These are phyloP conservation scores for Xylaria grammica DNA, from an alignment of 495 filamentous ascomycete species.

Conservation along the genomic window DNA sequence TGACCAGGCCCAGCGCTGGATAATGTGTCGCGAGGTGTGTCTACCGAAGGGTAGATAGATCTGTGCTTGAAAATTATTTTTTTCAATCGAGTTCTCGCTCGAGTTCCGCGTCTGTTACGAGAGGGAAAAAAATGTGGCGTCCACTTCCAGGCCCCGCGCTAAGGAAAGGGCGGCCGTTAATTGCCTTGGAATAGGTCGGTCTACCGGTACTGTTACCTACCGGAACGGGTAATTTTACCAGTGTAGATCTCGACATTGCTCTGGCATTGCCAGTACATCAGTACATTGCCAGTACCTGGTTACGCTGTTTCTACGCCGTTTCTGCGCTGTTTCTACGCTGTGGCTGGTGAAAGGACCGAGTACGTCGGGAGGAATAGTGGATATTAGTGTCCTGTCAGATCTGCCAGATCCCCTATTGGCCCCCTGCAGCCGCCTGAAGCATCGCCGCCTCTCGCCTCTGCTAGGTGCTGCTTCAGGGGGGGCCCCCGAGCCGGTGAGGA, in stretches of 20 bases:
- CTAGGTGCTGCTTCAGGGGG: too few relatives aligned
- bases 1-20: slow-evolving; percentile 6
- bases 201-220: slow-evolving; percentile 13
- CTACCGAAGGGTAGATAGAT: slow-evolving; percentile 6
- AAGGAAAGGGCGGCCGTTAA: slow-evolving; percentile 23
- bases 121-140: slow-evolving; percentile 25
- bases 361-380: neutral
- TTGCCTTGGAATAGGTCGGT: slow-evolving; percentile 8
- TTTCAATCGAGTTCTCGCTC: slow-evolving; percentile 18
- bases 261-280: neutral
- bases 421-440: neutral
- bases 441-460: neutral
- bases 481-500: neutral
- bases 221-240: slow-evolving; percentile 19
- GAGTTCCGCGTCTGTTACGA: slow-evolving; percentile 23
- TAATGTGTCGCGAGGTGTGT: neutral
- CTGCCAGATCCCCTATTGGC: slow-evolving; percentile 18
- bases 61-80: slow-evolving; percentile 16
- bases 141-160: slow-evolving; percentile 26
- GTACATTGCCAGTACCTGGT: neutral
- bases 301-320: neutral
- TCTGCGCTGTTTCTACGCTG: neutral
- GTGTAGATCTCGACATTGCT: slow-evolving; percentile 3
- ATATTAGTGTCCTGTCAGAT: slow-evolving; percentile 5
- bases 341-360: slow-evolving; percentile 23